Evolutionary conservation across 345 rosid genomes (phyloP), one percentile per base, ranked within the genome.

Genomic region (Ricinus communis): DNA sequence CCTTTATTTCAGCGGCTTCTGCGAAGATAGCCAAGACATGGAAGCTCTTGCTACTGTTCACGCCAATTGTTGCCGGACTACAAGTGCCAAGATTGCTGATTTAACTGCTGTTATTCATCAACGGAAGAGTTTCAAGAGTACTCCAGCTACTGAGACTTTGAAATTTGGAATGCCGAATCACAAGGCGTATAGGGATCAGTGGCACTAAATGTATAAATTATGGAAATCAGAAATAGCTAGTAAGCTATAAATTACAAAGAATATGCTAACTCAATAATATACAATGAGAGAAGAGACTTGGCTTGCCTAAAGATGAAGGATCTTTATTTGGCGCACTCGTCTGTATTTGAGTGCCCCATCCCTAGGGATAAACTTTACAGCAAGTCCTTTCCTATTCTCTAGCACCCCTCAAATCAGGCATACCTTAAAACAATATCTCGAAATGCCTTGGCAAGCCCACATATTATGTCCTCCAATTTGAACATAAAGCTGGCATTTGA

Each of bases 1-100:
- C 1, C 59, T 36, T 6, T 64, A 81, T 12, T 91, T 93, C 70
- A 91, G 97, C 12, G 94, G 98, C 30, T 93, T 91, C 71, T 93
- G 98, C 46, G 69, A 82, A 54, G 87, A 86, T 21, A 91, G 93
- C 68, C 33, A 10, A 14, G 83, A 93, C 65, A 52, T 90, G 58
- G 24, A 72, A 5, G 76, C 64, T 0, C 95, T 93, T 0, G 67
- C 74, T 3, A 93, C 93, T 0, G 90, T 90, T 8, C 98, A 93
- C 33, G 91, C 98, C 16, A 93, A 93, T 40, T 94, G 98, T 63
- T 91, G 98, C 58, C 91, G 87, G 22, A 88, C 82, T 11, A 82
- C 90, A 5, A 46, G 65, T 8, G 95, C 98, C 16, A 94, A 94
- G 82, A 65, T 91, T 15, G 41, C 27, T 36, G 98, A 91, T 69